Evolutionary conservation across 257 asterid genomes (phyloP).

Genomic region (Solanum gandarillasii): DNA sequence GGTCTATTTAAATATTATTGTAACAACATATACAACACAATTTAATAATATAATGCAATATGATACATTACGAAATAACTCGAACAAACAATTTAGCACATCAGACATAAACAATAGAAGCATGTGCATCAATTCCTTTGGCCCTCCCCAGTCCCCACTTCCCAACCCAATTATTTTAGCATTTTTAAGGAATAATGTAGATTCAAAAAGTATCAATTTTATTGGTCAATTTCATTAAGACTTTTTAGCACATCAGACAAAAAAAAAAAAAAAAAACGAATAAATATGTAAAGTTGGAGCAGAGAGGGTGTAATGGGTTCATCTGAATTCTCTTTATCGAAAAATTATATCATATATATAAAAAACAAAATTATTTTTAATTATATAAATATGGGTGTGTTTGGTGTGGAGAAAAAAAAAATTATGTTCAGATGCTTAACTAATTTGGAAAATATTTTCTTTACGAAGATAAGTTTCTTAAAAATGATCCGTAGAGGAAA

Average conservation of each 20-base stretch:
- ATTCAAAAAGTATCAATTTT: background rate
- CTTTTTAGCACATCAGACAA: background rate
- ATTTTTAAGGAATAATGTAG: background rate
- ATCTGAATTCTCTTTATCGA: background rate
- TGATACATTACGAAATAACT: too few relatives aligned
- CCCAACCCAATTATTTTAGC: background rate
- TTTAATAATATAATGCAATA: too few relatives aligned
- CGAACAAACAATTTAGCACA: too few relatives aligned
- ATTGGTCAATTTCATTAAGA: background rate
- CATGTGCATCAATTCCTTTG: background rate
- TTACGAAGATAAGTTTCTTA: too few relatives aligned
- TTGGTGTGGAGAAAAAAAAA: background rate
- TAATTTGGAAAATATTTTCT: too few relatives aligned
- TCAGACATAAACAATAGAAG: background rate
- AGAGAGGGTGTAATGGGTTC: fast-evolving
- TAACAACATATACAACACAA: too few relatives aligned
- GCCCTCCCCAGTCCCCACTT: background rate
- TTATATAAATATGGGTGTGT: too few relatives aligned
- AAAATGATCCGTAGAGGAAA: background rate
- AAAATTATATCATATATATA: background rate
- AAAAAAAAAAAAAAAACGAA: background rate
- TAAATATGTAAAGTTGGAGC: too few relatives aligned
- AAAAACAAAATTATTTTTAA: too few relatives aligned
- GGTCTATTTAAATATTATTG: too few relatives aligned
- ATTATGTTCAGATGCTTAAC: background rate